phyloP scores from a whole-genome alignment of 768 basidiomycete genomes.

The Tephrocybe rancida region DNA sequence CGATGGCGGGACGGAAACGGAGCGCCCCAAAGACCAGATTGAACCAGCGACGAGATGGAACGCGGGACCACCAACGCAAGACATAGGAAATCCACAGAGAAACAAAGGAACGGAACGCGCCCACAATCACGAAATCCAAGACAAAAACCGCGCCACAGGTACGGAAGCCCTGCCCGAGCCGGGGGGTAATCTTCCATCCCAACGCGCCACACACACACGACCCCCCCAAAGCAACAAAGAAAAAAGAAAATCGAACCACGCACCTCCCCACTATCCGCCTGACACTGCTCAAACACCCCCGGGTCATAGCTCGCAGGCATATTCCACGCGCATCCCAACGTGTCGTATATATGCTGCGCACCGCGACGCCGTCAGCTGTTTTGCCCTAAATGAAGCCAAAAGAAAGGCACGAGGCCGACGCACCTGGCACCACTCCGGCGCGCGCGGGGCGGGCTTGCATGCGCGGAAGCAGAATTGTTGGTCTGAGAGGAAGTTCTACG shows the following conservation, averaged over 20 bases:
- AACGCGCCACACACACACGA: background rate
- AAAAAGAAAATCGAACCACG: background rate
- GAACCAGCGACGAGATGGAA: too few relatives aligned
- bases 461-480: slow-evolving; percentile 73
- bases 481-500: slow-evolving; percentile 62
- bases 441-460: slow-evolving; percentile 54
- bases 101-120: too few relatives aligned
- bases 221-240: background rate
- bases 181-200: too few relatives aligned
- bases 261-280: slow-evolving; percentile 54
- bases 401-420: background rate
- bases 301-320: slow-evolving; percentile 53
- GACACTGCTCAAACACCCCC: slow-evolving; percentile 52
- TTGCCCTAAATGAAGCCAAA: background rate
- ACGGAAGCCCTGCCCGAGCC: too few relatives aligned
- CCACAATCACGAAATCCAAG: too few relatives aligned
- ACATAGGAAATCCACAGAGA: too few relatives aligned
- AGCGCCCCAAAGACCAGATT: too few relatives aligned
- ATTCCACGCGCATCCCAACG: slow-evolving; percentile 63
- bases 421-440: slow-evolving; percentile 50
- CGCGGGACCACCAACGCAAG: too few relatives aligned
- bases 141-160: too few relatives aligned
- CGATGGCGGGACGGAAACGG: too few relatives aligned
- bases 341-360: slow-evolving; percentile 54
- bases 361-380: background rate